These are phyloP conservation scores for Talaromyces amestolkiae DNA, from an alignment of 2,329 filamentous ascomycete genomes.

Conservation along the genomic window DNA sequence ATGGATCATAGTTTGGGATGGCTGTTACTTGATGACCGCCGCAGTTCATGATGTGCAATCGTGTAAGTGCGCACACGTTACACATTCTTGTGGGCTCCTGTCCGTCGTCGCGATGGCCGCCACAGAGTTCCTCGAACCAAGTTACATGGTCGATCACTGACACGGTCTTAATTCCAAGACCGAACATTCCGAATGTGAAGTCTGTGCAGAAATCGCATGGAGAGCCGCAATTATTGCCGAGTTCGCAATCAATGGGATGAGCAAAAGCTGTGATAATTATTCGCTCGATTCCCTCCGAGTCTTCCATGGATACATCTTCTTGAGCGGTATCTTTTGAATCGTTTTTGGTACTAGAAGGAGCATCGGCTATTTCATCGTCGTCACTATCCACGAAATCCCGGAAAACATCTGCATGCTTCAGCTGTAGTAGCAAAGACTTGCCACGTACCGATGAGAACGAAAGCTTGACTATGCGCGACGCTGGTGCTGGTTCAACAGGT, in stretches of 20 bases:
- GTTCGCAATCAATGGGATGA: constrained; percentile 16
- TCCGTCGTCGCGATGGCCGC: constrained; percentile 36
- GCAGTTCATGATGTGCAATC: constrained; percentile 39
- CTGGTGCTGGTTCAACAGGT: neutral
- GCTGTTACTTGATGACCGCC: constrained; percentile 30
- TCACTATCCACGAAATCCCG: neutral
- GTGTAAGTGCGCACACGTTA: constrained; percentile 33
- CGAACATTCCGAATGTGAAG: constrained; percentile 41
- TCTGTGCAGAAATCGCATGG: constrained; percentile 45
- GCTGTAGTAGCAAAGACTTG: neutral
- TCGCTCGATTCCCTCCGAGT: neutral
- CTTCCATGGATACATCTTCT: constrained; percentile 18
- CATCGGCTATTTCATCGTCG: neutral
- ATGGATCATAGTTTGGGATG: constrained; percentile 23
- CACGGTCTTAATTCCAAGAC: constrained; percentile 35
- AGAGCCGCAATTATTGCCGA: constrained; percentile 9
- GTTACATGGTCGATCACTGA: constrained; percentile 37
- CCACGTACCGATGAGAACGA: constrained; percentile 6
- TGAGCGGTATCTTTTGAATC: neutral
- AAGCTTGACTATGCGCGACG: neutral
- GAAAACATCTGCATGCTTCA: constrained; percentile 1
- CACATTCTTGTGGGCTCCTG: constrained; percentile 40
- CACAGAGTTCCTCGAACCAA: constrained; percentile 39
- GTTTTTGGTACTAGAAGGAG: neutral
- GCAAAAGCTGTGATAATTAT: constrained; percentile 7